phyloP scores from a whole-genome alignment of 352 stramenopile genomes.

The Albugo laibachii region DNA sequence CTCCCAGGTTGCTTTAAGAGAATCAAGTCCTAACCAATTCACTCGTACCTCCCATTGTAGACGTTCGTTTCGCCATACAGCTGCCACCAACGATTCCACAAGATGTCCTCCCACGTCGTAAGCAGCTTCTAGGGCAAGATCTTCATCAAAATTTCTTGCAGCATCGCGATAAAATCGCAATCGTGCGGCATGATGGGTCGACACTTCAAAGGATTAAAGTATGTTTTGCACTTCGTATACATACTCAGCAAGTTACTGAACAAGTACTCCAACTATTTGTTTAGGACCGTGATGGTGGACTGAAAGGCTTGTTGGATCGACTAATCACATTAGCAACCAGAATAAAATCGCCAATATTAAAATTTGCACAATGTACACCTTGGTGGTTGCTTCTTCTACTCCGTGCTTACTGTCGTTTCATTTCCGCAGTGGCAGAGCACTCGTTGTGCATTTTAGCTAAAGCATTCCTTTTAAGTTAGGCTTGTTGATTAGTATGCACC shows the following conservation, averaged over 20 bases:
- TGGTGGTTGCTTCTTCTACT: neutral
- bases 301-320: conserved; percentile 1
- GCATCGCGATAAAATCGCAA: conserved; percentile 7
- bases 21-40: conserved; percentile 6
- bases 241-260: neutral
- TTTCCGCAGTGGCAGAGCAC: neutral
- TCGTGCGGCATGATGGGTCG: conserved; percentile 4
- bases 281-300: conserved; percentile 2
- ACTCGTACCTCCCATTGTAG: neutral
- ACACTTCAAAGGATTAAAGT: neutral
- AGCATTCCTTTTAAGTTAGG: neutral
- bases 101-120: conserved; percentile 7
- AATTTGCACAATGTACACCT: neutral
- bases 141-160: conserved; percentile 1
- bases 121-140: conserved; percentile 1
- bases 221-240: conserved; percentile 7
- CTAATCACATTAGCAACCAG: conserved; percentile 2
- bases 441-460: neutral
- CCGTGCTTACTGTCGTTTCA: neutral
- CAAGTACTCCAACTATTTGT: conserved; percentile 1
- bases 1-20: conserved; percentile 5
- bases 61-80: neutral
- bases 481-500: neutral
- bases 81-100: conserved; percentile 4
- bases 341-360: conserved; percentile 6